Base-by-base conservation (phyloP, 371 early-diverging fungal species). In the Capillidium rhysosporum region DNA sequence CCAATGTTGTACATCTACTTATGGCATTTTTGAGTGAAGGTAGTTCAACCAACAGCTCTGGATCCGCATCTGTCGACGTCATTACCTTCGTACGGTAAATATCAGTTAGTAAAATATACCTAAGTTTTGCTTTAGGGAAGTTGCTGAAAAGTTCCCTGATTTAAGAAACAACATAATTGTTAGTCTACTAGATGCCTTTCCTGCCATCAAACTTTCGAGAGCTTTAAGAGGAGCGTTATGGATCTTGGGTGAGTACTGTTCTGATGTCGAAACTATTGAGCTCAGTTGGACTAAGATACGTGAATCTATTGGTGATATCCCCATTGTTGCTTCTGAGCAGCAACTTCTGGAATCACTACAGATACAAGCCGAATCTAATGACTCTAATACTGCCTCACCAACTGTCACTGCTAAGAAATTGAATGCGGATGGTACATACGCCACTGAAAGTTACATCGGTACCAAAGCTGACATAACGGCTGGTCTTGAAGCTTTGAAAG, bases 191-290 rank as follows among this genome's bases (percentile, higher is more conserved):
- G 79, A 82, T 46, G 75, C 84, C 10, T 89, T 96, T 62, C 63
- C 64, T 43, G 89, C 91, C 44, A 83, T 98, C 71, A 90, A 88
- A 65, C 84, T 87, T 2, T 90, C 94, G 57, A 82, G 93, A 64
- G 96, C 96, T 5, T 80, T 95, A 65, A 83, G 98, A 56, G 91
- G 92, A 30, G 95, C 92, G 16, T 78, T 99, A 53, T 92, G 94
- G 89, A 89, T 98, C 58, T 73, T 99, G 56, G 91, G 92, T 51
- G 94, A 92, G 69, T 92, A 92, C 63, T 80, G 87, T 49, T 64
- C 76, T 58, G 76, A 73, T 52, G 60, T 57, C 7, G 60, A 57
- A 64, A 86, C 84, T 57, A 89, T 93, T 59, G 89, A 89, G 60
- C 72, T 70, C 7, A 80, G 87, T 31, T 80, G 90, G 81, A 71